phyloP scores from a whole-genome alignment of 306 rosid species.

The Vigna hirtella region DNA sequence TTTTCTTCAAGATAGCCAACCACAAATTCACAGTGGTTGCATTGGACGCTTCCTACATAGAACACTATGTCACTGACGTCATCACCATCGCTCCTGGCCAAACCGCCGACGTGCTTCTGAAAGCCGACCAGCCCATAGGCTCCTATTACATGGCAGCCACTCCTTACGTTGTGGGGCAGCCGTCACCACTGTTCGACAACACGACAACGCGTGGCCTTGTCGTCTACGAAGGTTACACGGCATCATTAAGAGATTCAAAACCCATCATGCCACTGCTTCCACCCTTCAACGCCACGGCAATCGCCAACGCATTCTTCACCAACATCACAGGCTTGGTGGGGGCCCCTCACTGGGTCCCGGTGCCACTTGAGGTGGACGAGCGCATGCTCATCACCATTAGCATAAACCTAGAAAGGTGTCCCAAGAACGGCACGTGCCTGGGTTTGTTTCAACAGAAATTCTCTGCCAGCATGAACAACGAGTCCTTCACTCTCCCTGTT shows the following conservation, averaged over 20 bases:
- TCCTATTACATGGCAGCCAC: constrained; percentile 69
- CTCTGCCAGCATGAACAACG: constrained; percentile 73
- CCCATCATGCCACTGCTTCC: constrained; percentile 58
- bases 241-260: not conserved
- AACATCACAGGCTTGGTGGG: constrained; percentile 46
- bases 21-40: constrained; percentile 66
- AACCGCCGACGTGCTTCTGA: constrained; percentile 57
- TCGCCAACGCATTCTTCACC: constrained; percentile 54
- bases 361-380: constrained; percentile 59
- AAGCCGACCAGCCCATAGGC: constrained; percentile 50
- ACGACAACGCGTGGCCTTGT: constrained; percentile 52
- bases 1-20: constrained; percentile 62
- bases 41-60: constrained; percentile 64
- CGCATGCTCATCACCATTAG: constrained; percentile 60
- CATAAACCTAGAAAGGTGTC: constrained; percentile 44
- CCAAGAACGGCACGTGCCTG: constrained; percentile 37
- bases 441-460: constrained; percentile 33
- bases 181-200: constrained; percentile 10
- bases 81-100: constrained; percentile 60
- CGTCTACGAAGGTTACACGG: constrained; percentile 21
- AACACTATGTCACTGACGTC: constrained; percentile 47
- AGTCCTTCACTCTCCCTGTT: constrained; percentile 60
- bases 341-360: constrained; percentile 63
- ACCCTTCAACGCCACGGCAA: constrained; percentile 42
- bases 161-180: constrained; percentile 35